Conservation (phyloP, 352 stramenopile genomes). For the Salisapilia sapeloensis region DNA sequence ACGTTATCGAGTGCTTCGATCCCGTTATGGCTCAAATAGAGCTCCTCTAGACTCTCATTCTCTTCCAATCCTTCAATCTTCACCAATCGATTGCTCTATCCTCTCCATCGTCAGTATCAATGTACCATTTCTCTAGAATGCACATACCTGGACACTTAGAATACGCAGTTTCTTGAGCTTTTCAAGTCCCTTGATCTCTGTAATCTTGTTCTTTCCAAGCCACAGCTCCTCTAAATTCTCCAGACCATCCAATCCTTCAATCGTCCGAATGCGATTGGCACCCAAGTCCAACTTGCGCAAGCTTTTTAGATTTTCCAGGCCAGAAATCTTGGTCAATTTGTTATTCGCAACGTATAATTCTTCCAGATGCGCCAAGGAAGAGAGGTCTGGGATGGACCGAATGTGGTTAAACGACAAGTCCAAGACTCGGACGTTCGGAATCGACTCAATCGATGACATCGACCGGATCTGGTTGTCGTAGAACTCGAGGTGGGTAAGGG, state of each 20-base stretch:
- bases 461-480: slow-evolving; percentile 96
- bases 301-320: slow-evolving; percentile 63
- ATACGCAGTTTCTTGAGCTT: slow-evolving; percentile 80
- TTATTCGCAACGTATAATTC: slow-evolving; percentile 95
- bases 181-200: slow-evolving; percentile 76
- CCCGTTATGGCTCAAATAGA: slow-evolving; percentile 96
- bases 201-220: slow-evolving; percentile 98
- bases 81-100: slow-evolving; percentile 92
- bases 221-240: slow-evolving; percentile 89
- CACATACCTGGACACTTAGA: slow-evolving; percentile 47
- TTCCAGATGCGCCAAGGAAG: slow-evolving; percentile 69
- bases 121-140: too few relatives aligned
- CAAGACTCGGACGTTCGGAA: slow-evolving; percentile 66
- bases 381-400: slow-evolving; percentile 72
- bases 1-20: slow-evolving; percentile 82
- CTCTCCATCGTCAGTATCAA: too few relatives aligned
- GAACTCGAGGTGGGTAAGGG: slow-evolving; percentile 88
- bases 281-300: slow-evolving; percentile 94
- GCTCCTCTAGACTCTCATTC: slow-evolving; percentile 85
- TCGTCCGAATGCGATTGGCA: slow-evolving; percentile 89
- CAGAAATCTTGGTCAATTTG: slow-evolving; percentile 92
- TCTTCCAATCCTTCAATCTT: slow-evolving; percentile 81
- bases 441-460: slow-evolving; percentile 40
- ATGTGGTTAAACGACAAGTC: slow-evolving; percentile 97
- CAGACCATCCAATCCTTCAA: slow-evolving; percentile 85